Base-by-base conservation (phyloP, 176 grass and related monocot genomes). In the Aegilops tauschii region DNA sequence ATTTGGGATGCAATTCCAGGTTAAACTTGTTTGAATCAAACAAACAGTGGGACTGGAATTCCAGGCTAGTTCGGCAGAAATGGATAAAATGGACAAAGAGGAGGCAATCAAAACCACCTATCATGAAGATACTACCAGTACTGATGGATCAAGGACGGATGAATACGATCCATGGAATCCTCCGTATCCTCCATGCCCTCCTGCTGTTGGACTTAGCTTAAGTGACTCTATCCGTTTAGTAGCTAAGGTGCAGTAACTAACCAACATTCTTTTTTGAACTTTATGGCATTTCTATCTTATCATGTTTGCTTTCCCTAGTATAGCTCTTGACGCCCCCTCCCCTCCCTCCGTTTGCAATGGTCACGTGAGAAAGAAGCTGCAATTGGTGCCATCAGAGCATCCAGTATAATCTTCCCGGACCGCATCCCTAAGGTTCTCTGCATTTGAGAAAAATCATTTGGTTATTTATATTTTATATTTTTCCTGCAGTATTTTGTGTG, bases 341-440 rank as follows among this genome's bases (percentile, higher is more conserved):
- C 40, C 23, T 8, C 72, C 72, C 42, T 75, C 72, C 7, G 13
- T 8, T 75, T 75, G 27, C 72, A 75, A 25, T 75, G 72, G 72
- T 8, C 6, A 27, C 40, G 16, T 17, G 72, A 75, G n/a, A 75
- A 29, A 75, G 7, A 75, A 16, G 42, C 72, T 75, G 72, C n/a
- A 29, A 13, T 75, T 75, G 72, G 42, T 49, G 42, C 25, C 23
- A 13, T 29, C 42, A 75, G 72, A 75, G 72, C 72, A 75, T 75
- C 72, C 42, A 75, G 72, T 16, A 75, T 75, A 75, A 75, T 75
- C n/a, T 28, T 75, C 28, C 72, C 72, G 49, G 72, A 75, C 42
- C 72, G 72, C 42, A 75, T 27, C 42, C 71, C 72, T 75, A 7
- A 75, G 72, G 72, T 75, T 75, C 23, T 49, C 40, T 74, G 12